These are phyloP conservation scores for Patellifolia procumbens DNA, from an alignment of 179 eudicot species.

Conservation along the genomic window DNA sequence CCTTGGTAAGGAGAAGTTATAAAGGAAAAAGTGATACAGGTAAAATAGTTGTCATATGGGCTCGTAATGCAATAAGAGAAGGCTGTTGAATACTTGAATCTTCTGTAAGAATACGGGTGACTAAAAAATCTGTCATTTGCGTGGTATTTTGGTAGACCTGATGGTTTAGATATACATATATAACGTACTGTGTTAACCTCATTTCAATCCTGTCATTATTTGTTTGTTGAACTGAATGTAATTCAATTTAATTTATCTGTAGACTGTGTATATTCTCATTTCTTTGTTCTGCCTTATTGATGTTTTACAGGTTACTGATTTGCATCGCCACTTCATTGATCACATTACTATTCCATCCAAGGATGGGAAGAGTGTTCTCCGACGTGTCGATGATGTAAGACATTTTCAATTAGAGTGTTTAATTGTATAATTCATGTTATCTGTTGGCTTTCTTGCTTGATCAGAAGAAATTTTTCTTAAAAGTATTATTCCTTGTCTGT, in stretches of 20 bases:
- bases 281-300: constrained; percentile 3
- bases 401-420: constrained; percentile 1
- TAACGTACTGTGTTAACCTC: neutral
- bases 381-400: constrained; percentile 93
- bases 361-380: constrained; percentile 80
- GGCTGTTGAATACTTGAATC: neutral
- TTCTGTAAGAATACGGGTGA: neutral
- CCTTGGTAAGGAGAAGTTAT: neutral
- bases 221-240: neutral
- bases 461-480: too few species aligned
- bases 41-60: neutral
- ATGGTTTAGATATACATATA: neutral
- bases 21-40: neutral
- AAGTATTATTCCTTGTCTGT: too few species aligned
- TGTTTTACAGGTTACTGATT: constrained; percentile 71
- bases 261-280: neutral
- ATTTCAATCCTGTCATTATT: neutral
- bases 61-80: neutral
- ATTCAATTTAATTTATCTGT: neutral
- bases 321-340: constrained; percentile 94
- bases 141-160: neutral
- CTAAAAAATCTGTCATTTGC: neutral
- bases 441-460: neutral
- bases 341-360: constrained; percentile 83
- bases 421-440: neutral